Base-by-base conservation (phyloP, 2,329 filamentous ascomycete genomes). In the Aspergillus calidoustus region DNA sequence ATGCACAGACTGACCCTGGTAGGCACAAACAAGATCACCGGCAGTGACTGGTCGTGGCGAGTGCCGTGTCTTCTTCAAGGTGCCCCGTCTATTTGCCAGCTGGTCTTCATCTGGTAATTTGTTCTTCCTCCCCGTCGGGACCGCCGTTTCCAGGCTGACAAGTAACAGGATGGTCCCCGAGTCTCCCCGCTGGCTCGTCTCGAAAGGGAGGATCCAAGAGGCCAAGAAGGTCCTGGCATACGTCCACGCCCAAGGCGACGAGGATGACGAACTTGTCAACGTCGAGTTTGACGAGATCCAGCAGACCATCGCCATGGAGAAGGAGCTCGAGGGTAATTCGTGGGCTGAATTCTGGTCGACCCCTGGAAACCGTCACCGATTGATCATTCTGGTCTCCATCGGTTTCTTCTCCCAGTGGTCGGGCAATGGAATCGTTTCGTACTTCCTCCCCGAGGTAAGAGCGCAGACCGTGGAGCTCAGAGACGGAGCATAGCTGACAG, bases 371-470 rank as follows among this genome's bases (percentile, higher is more conserved):
- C 80, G 84, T 44, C 81, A 82, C 66, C 78, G 85, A 25, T 75
- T 86, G 25, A 70, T 85, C 54, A 85, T 87, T 60, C 74, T 83
- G 17, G 72, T 86, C 51, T 78, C 80, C 25, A 77, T 84, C 9
- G 85, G 84, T 60, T 76, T 86, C 64, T 87, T 87, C 76, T 82
- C 81, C 8, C 85, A 87, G 64, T 87, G 83, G 83, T 83, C 80
- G 57, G 85, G 84, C 38, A 86, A 86, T 63, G 75, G 72, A 0
- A 64, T 81, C 0, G 71, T 81, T 17, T 75, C 71, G 0, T 80
- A 80, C 66, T 80, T 79, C 59, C 68, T 81, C 43, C 67, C 68
- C 30, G 67, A 74, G 30, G 72, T 80, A 11, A 13, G 49, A 19
- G 50, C 23, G 7, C 17, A n/a, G 25, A 11, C 11, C 4, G 4